Conservation (phyloP, 2,329 filamentous ascomycete species). For the Colletotrichum cereale region DNA sequence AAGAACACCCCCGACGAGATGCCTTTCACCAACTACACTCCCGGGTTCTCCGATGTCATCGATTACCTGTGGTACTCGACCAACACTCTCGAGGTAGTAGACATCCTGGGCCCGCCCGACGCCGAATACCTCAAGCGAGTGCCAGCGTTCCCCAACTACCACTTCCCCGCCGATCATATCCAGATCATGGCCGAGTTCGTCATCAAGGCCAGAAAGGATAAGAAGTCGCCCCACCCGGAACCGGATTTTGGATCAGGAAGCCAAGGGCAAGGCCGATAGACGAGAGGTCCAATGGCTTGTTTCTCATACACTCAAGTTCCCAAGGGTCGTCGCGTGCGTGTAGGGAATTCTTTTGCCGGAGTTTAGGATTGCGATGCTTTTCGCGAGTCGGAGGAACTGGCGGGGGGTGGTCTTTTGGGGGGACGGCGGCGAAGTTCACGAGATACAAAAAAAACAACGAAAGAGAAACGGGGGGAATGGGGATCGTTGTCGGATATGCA, state of each 20-base stretch:
- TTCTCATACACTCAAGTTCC: slow-evolving; percentile 11
- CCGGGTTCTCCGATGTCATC: slow-evolving; percentile 90
- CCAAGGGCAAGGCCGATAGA: slow-evolving; percentile 39
- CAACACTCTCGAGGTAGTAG: slow-evolving; percentile 86
- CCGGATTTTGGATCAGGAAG: slow-evolving; percentile 67
- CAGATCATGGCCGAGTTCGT: slow-evolving; percentile 91
- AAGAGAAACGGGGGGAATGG: slow-evolving; percentile 13
- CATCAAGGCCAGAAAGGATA: slow-evolving; percentile 88
- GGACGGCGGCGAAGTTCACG: slow-evolving; percentile 28
- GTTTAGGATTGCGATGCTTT: slow-evolving; percentile 42
- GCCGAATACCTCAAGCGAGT: slow-evolving; percentile 86
- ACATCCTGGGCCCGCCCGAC: slow-evolving; percentile 88
- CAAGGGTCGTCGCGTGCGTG: slow-evolving; percentile 18
- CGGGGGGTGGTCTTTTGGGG: slow-evolving; percentile 28
- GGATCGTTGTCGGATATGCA: slow-evolving; percentile 33
- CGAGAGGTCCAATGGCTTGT: slow-evolving; percentile 16
- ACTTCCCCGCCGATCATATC: slow-evolving; percentile 94
- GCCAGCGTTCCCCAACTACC: slow-evolving; percentile 92
- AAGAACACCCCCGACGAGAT: slow-evolving; percentile 87
- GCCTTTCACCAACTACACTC: slow-evolving; percentile 96
- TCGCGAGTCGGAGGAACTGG: slow-evolving; percentile 38
- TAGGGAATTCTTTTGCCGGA: slow-evolving; percentile 41
- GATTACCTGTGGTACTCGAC: slow-evolving; percentile 99
- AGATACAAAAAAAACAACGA: slow-evolving; percentile 26
- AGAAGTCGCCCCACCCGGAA: slow-evolving; percentile 72